Base-by-base conservation (phyloP, 805 yeast genomes). In the Metschnikowia gruessii region DNA sequence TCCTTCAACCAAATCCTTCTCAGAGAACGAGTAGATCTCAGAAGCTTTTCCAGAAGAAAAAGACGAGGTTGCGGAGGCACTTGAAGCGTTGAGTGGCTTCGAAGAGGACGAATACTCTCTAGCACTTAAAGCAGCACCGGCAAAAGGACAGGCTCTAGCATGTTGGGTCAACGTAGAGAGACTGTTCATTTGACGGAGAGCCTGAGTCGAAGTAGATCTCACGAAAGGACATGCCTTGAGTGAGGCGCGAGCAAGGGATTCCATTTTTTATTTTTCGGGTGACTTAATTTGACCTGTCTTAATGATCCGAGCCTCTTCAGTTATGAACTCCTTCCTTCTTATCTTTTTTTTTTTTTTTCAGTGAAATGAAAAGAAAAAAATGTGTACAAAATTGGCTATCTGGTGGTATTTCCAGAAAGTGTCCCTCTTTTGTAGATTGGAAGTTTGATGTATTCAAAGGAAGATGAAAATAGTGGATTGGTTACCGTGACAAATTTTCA, bases 131-230 rank as follows among this genome's bases (percentile, higher is more conserved):
- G 96, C 96, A 43, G 83, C 82, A 21, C 88, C 88, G 85, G 90
- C 87, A 46, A 90, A 85, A n/a, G 98, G 98, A 66, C 98, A 91
- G 50, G 76, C 78, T 37, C 77, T 66, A 44, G 95, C 96, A 53
- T 79, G 79, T 37, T 68, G 59, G 28, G 39, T 70, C 61, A 85
- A 76, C 30, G 62, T 66, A 28, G 76, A 62, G 46, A 63, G 55
- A 17, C 64, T 62, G 43, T 83, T 75, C 55, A 86, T 61, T 52
- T 74, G 71, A 58, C 85, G 81, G 61, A 88, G 71, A 13, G 83
- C 75, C 42, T 79, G 70, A 17, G 83, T 70, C 4, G 87, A 75
- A 19, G 81, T 73, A 19, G 81, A 65, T 61, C 80, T 79, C 59
- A 91, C 81, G 65, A 87, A 91, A 18, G 97, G 97, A 64, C 97